These are phyloP conservation scores for Glaciozyma martinii DNA, from an alignment of 768 basidiomycete species.

Conservation along the genomic window DNA sequence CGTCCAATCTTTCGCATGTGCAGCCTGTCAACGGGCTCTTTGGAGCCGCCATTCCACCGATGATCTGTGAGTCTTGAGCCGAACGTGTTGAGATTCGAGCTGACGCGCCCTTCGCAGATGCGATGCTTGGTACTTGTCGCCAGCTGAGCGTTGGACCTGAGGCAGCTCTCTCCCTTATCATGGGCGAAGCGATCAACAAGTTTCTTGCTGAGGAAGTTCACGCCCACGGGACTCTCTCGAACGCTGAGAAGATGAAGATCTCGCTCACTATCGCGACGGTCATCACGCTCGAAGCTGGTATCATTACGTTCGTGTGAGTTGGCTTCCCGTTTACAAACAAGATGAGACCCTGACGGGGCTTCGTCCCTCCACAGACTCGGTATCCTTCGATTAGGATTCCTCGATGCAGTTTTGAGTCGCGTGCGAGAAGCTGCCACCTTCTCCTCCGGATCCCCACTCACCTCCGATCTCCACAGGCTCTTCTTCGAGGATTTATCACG, in stretches of 20 bases:
- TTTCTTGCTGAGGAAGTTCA: slow-evolving; percentile 25
- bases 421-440: neutral
- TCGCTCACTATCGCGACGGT: neutral
- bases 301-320: slow-evolving; percentile 26
- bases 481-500: slow-evolving; percentile 37
- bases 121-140: slow-evolving; percentile 32
- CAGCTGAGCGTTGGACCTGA: slow-evolving; percentile 35
- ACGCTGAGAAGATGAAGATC: slow-evolving; percentile 3
- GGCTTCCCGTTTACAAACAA: too few species aligned
- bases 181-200: slow-evolving; percentile 20
- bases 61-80: slow-evolving; percentile 20
- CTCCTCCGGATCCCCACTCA: too few species aligned
- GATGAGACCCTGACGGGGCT: neutral
- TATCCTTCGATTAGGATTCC: slow-evolving; percentile 35
- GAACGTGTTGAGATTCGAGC: neutral
- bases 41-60: slow-evolving; percentile 30
- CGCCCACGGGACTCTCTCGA: slow-evolving; percentile 14
- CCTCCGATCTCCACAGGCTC: slow-evolving; percentile 18
- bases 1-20: slow-evolving; percentile 27
- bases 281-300: slow-evolving; percentile 19
- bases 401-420: slow-evolving; percentile 33
- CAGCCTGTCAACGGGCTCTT: slow-evolving; percentile 34
- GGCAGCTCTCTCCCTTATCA: slow-evolving; percentile 32
- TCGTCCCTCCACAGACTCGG: slow-evolving; percentile 25
- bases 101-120: slow-evolving; percentile 10